Base-by-base conservation (phyloP, 305 asterid genomes). In the Fraxinus angustifolia region DNA sequence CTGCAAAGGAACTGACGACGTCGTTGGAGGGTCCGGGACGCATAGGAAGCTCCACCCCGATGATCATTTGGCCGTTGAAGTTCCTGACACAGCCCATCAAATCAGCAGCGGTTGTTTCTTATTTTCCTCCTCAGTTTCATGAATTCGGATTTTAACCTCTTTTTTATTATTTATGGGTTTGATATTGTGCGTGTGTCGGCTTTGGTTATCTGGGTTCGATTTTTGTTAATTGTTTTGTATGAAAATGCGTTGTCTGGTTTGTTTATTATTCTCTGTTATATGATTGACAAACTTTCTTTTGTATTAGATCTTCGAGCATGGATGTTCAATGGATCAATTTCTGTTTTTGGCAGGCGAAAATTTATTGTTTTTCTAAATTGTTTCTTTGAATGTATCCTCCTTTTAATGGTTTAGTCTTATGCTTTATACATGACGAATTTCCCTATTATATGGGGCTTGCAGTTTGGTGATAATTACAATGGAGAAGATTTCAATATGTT, bases 61-160 rank as follows among this genome's bases (percentile, higher is more conserved):
- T 35, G 84, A 84, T 48, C 90, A 84, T 65, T 8, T 86, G 81
- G 89, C 86, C 23, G 87, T 91, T 81, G 86, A 88, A 53, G 83
- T 89, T 74, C 98, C 98, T 10, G 94, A 88, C 5, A 94, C 97
- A 40, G 96, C 97, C 19, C 98, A 94, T 82, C 90, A 90, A 86
- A 90, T 94, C 83, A 93, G 97, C 90, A 86, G 82, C 6, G 98
- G 98, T 94, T 73, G 19, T 23, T 35, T 79, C 65, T 79, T 77
- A 11, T 53, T 53, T 75, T 30, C 19, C 17, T 35, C 19, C 53
- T 12, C 11, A 38, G 10, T 12, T 36, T 34, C 11, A 23, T 17
- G 14, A 6, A 23, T 16, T 21, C 28, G 17, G 1, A 14, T 30
- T 34, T 31, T 48, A 1, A n/a, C 21, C 3, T 2, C 40, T 17